Conservation (phyloP, 1,284 basidiomycete species). For the Rhodotorula sp. region DNA sequence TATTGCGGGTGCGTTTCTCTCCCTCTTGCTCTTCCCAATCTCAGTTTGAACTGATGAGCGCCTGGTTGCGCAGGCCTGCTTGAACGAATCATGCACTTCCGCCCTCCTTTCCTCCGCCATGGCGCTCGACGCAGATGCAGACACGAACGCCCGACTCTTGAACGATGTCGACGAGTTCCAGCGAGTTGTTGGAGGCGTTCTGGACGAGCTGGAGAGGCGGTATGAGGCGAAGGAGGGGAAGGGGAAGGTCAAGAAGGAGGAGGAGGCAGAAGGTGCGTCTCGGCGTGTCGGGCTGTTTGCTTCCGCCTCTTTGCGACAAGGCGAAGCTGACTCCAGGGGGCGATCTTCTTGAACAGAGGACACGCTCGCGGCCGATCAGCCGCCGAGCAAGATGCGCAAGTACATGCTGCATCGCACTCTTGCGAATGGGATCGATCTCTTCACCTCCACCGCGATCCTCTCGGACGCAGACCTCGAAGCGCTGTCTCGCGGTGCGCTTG, state of each 20-base stretch:
- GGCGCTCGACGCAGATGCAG: neutral
- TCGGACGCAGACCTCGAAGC: conserved; percentile 23
- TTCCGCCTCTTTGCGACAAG: neutral
- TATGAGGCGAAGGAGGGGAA: neutral
- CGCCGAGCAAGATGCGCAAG: conserved; percentile 18
- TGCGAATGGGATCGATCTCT: conserved; percentile 36
- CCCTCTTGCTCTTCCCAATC: neutral
- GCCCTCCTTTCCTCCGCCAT: conserved; percentile 21
- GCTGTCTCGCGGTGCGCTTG: conserved; percentile 7
- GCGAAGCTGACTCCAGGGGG: neutral
- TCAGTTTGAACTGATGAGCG: neutral
- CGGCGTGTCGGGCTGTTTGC: neutral
- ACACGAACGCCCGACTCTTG: conserved; percentile 12
- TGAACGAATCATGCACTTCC: conserved; percentile 26
- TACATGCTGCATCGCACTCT: conserved; percentile 40
- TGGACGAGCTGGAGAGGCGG: conserved; percentile 21
- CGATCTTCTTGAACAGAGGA: neutral
- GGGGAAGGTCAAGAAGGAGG: conserved; percentile 7
- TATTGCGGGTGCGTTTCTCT: conserved; percentile 16
- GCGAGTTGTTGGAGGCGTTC: neutral
- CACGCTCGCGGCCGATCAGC: neutral
- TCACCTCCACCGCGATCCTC: conserved; percentile 34
- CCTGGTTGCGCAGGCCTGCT: neutral
- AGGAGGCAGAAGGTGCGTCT: neutral
- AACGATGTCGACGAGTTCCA: conserved; percentile 30